Evolutionary conservation across 208 protist genomes (phyloP), one percentile per base, ranked within the genome.

Genomic region (Acanthamoeba culbertsoni): DNA sequence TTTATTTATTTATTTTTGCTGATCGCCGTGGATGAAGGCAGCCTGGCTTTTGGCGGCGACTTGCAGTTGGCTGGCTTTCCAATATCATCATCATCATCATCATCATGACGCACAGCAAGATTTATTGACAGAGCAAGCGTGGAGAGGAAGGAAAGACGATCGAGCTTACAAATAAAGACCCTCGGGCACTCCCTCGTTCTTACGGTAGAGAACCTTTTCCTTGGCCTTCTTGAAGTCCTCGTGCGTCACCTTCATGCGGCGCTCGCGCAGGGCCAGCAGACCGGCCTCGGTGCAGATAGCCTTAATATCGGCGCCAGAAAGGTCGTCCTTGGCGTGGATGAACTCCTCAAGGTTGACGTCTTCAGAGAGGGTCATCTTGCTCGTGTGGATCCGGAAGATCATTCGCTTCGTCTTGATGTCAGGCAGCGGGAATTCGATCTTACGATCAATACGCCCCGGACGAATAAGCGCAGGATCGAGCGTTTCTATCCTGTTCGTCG

Each of bases 201-300:
- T 99, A 62, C 98, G 98, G 96, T 99, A 99, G 95, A 99, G 97
- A 48, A 99, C 99, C 86, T 99, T 99, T 94, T 99, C 99, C 93
- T 99, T 99, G 18, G 98, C 99, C 94, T 99, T 99, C 45, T 98
- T 96, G 95, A 99, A 99, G 95, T 99, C 99, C 1, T 96, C 97
- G 94, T 99, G 99, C 73, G 97, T 99, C 51, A 99, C 99, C 94
- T 99, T 98, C 99, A 99, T 99, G 94, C 99, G 97, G 35, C 99
- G 97, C 94, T 99, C 99, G 84, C 99, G 97, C 43, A 99, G 97
- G 6, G 99, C 99, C 5, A 99, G 96, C 7, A 99, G 96, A 82
- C 99, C 99, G 16, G 99, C 99, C 97, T 99, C 99, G 16, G 99
- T 99, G 97, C 99, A 99, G 89, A 99, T 99, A 33, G 99, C 99